These are phyloP conservation scores for Amylostereum areolatum DNA, from an alignment of 1,284 basidiomycete species.

Conservation along the genomic window DNA sequence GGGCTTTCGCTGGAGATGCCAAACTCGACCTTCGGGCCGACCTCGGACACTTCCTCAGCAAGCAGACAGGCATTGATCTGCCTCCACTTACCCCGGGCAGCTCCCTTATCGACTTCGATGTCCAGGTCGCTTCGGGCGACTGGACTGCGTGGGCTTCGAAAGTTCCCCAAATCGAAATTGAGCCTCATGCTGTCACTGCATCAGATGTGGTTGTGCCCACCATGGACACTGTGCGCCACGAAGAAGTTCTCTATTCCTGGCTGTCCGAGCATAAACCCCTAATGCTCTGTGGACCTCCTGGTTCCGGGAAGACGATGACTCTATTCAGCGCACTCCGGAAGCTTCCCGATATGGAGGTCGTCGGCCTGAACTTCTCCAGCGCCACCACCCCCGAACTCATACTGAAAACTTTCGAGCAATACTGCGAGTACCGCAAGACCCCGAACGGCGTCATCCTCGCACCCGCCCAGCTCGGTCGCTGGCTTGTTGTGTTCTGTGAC, in stretches of 20 bases:
- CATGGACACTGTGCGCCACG: constrained; percentile 97
- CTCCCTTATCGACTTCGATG: constrained; percentile 94
- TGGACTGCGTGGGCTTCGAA: constrained; percentile 91
- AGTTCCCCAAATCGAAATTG: constrained; percentile 95
- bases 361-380: constrained; percentile 98
- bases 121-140: constrained; percentile 80
- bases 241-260: constrained; percentile 98
- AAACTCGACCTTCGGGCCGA: constrained; percentile 85
- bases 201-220: constrained; percentile 98
- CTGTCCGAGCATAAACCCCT: constrained; percentile 98
- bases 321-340: constrained; percentile 98
- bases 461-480: constrained; percentile 92
- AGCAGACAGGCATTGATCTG: constrained; percentile 86
- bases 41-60: constrained; percentile 85
- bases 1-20: constrained; percentile 97
- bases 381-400: constrained; percentile 98
- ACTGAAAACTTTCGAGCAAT: constrained; percentile 99
- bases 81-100: constrained; percentile 71
- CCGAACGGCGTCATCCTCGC: constrained; percentile 94
- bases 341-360: constrained; percentile 97
- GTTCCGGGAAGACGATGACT: constrained; percentile 99
- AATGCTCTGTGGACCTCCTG: constrained; percentile 97
- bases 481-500: constrained; percentile 99
- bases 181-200: constrained; percentile 92
- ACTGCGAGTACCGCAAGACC: constrained; percentile 98